phyloP scores from a whole-genome alignment of 192 early-diverging fungal genomes.

The Coemansia sp. region DNA sequence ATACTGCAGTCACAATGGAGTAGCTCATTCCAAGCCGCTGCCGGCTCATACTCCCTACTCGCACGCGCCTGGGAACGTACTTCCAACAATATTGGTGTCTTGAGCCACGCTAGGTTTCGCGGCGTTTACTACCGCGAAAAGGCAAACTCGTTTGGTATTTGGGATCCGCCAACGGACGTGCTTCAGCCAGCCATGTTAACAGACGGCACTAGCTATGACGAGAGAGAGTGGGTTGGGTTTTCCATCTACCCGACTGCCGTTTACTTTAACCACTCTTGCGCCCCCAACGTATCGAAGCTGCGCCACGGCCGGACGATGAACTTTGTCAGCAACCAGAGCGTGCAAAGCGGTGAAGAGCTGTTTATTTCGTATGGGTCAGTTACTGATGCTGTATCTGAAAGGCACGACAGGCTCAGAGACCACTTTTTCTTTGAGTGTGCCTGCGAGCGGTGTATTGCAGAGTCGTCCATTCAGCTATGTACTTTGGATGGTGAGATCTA shows the following conservation, averaged over 20 bases:
- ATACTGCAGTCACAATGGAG: constrained; percentile 35
- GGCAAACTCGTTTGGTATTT: constrained; percentile 72
- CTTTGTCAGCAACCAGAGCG: constrained; percentile 51
- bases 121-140: constrained; percentile 63
- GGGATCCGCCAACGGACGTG: constrained; percentile 54
- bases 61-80: constrained; percentile 20
- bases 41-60: constrained; percentile 28
- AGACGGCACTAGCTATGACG: constrained; percentile 13
- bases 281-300: constrained; percentile 59
- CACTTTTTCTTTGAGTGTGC: constrained; percentile 65
- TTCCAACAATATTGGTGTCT: background rate
- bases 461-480: constrained; percentile 15
- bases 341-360: constrained; percentile 60
- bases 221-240: constrained; percentile 60
- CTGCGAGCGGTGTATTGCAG: constrained; percentile 60
- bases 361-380: constrained; percentile 68
- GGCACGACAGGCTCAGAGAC: constrained; percentile 54
- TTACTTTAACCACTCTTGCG: constrained; percentile 72
- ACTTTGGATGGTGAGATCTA: background rate
- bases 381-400: constrained; percentile 33
- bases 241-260: constrained; percentile 65
- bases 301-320: constrained; percentile 52
- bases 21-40: constrained; percentile 14
- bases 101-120: constrained; percentile 55
- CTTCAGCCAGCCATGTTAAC: background rate